phyloP scores from a whole-genome alignment of 768 basidiomycete genomes.

The Trametes sanguinea region DNA sequence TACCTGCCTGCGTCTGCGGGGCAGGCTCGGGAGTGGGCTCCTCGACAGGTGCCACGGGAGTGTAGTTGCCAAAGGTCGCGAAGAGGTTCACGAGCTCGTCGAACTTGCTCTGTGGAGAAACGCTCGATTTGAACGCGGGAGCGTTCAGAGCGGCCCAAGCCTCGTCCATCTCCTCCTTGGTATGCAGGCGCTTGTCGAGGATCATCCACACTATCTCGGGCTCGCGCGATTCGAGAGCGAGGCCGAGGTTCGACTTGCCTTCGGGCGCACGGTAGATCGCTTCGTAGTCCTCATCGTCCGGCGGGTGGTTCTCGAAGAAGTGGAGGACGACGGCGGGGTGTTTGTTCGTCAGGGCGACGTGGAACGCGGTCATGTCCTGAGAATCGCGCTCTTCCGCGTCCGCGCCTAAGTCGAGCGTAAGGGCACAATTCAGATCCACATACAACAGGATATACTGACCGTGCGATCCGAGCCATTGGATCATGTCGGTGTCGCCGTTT shows the following conservation, averaged over 20 bases:
- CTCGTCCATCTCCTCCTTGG: conserved; percentile 48
- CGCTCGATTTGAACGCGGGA: conserved; percentile 3
- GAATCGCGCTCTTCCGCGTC: conserved; percentile 71
- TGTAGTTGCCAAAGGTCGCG: conserved; percentile 50
- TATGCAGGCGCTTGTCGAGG: conserved; percentile 58
- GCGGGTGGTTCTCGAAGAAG: conserved; percentile 63
- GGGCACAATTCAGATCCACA: neutral
- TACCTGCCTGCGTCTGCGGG: neutral
- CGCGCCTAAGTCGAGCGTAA: conserved; percentile 50
- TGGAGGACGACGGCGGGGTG: conserved; percentile 54
- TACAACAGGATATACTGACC: conserved; percentile 35
- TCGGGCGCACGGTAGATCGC: conserved; percentile 49
- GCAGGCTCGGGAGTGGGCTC: conserved; percentile 40
- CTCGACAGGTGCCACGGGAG: conserved; percentile 11
- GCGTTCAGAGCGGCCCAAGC: conserved; percentile 52
- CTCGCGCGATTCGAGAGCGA: conserved; percentile 61
- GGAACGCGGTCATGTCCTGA: conserved; percentile 61
- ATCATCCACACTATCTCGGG: conserved; percentile 67
- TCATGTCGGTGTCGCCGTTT: conserved; percentile 56
- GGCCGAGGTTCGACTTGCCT: conserved; percentile 48
- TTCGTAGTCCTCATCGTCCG: conserved; percentile 51
- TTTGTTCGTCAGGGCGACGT: conserved; percentile 59
- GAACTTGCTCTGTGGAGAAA: conserved; percentile 35
- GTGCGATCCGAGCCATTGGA: conserved; percentile 72
- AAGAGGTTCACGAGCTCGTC: conserved; percentile 57